These are phyloP conservation scores for Claviceps sp. DNA, from an alignment of 2,329 filamentous ascomycete genomes.

Conservation along the genomic window DNA sequence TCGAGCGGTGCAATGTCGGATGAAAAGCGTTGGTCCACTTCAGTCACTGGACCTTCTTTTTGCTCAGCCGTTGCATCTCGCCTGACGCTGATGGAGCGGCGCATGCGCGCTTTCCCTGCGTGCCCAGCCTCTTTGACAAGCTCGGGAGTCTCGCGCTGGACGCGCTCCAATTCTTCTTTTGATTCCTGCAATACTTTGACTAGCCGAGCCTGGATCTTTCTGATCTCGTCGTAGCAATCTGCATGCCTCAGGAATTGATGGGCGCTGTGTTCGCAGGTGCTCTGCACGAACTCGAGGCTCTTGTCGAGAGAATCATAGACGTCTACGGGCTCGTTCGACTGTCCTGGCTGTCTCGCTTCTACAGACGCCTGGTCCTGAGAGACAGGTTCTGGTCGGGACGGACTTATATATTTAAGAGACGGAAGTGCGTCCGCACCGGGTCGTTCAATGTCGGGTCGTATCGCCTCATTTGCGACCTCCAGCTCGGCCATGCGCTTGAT, in stretches of 20 bases:
- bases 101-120: constrained; percentile 31
- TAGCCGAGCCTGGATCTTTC: constrained; percentile 53
- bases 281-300: constrained; percentile 65
- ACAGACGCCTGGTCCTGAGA: constrained; percentile 11
- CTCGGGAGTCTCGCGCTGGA: constrained; percentile 38
- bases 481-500: constrained; percentile 47
- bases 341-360: neutral
- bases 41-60: constrained; percentile 14
- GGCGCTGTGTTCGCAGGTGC: constrained; percentile 71
- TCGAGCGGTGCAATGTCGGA: constrained; percentile 9
- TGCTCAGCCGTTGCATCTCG: constrained; percentile 24
- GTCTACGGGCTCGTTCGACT: constrained; percentile 19
- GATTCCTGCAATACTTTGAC: constrained; percentile 48
- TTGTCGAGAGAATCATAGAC: constrained; percentile 66
- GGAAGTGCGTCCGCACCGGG: constrained; percentile 19
- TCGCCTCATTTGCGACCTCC: constrained; percentile 39
- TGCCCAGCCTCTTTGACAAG: constrained; percentile 25
- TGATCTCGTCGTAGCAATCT: constrained; percentile 66
- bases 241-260: constrained; percentile 84
- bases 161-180: constrained; percentile 42
- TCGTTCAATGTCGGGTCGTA: constrained; percentile 23
- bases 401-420: constrained; percentile 27
- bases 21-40: constrained; percentile 13
- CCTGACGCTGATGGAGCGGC: constrained; percentile 40
- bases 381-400: constrained; percentile 20